Conservation (phyloP, 805 yeast genomes). For the Schwanniomyces yamadae region DNA sequence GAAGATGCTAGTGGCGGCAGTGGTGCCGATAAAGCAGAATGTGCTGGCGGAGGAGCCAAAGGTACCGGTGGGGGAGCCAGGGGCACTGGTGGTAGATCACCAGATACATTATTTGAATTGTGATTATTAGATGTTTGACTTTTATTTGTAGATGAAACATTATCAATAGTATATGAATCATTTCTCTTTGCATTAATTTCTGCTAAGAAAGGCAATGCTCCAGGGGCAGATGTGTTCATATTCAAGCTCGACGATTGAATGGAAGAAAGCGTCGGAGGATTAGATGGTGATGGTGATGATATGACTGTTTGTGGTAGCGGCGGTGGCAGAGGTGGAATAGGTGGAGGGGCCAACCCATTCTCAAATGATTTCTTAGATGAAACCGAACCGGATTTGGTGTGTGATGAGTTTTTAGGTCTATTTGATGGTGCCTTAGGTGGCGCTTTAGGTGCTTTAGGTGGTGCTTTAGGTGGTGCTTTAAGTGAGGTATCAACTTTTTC, state of each 20-base stretch:
- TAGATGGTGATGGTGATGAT: slow-evolving; percentile 15
- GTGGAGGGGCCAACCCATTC: slow-evolving; percentile 18
- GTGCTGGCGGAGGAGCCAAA: background rate
- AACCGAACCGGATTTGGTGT: slow-evolving; percentile 24
- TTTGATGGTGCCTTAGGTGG: slow-evolving; percentile 39
- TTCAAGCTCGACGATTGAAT: slow-evolving; percentile 5
- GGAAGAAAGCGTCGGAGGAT: slow-evolving; percentile 15
- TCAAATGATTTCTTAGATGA: slow-evolving; percentile 17
- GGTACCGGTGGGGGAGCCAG: too few relatives aligned
- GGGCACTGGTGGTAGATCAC: too few relatives aligned
- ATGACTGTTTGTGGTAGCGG: slow-evolving; percentile 19
- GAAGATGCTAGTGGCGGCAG: too few relatives aligned
- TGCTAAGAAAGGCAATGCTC: slow-evolving; percentile 56
- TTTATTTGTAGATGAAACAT: slow-evolving; percentile 15
- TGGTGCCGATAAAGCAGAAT: too few relatives aligned
- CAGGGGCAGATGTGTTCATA: slow-evolving; percentile 23
- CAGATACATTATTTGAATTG: too few relatives aligned
- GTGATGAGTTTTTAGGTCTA: slow-evolving; percentile 40
- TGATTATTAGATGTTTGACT: background rate
- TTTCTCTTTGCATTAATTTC: slow-evolving; percentile 57
- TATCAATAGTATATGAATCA: slow-evolving; percentile 50
- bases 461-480: slow-evolving; percentile 16
- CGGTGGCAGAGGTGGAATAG: slow-evolving; percentile 9
- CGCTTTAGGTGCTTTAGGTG: slow-evolving; percentile 15
- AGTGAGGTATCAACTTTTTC: slow-evolving; percentile 13